A percentile compares a stretch with the other conserved stretches of the same genome.
Conservation (phyloP, 192 early-diverging fungal species). For the Coemansia sp. region DNA sequence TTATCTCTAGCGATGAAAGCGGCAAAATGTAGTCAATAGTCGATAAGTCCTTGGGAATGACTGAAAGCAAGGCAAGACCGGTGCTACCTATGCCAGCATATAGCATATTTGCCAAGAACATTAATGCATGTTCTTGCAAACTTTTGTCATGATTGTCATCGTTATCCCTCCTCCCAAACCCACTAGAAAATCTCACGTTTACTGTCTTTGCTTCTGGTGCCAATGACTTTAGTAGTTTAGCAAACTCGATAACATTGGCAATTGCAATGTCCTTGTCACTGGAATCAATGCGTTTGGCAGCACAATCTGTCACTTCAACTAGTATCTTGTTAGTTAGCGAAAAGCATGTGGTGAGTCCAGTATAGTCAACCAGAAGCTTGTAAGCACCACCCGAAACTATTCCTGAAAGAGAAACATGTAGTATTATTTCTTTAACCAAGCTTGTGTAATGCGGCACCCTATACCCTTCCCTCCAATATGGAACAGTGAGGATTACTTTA, state of each 20-base stretch:
- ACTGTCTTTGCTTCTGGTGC: neutral
- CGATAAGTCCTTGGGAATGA: too few species aligned
- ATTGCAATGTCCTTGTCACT: neutral
- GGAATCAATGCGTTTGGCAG: neutral
- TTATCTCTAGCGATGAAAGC: neutral
- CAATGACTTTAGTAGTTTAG: neutral
- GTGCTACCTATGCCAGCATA: neutral
- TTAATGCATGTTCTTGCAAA: neutral
- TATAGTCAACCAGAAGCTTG: neutral
- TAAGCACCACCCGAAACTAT: neutral
- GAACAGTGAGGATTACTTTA: neutral
- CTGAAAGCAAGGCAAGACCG: neutral
- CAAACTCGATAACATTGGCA: neutral
- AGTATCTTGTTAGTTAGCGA: neutral
- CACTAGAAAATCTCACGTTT: neutral
- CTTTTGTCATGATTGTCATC: too few species aligned
- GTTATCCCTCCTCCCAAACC: too few species aligned
- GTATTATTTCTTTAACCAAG: neutral
- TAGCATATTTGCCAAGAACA: neutral
- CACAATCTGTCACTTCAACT: neutral
- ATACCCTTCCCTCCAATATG: neutral
- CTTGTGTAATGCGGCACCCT: neutral
- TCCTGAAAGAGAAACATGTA: neutral
- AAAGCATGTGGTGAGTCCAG: neutral
- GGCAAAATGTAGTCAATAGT: neutral